Percentiles rank a stretch among this genome's conserved stretches.
These are phyloP conservation scores for Dactylonectria estremocensis DNA, from an alignment of 2,329 filamentous ascomycete species.

Conservation along the genomic window DNA sequence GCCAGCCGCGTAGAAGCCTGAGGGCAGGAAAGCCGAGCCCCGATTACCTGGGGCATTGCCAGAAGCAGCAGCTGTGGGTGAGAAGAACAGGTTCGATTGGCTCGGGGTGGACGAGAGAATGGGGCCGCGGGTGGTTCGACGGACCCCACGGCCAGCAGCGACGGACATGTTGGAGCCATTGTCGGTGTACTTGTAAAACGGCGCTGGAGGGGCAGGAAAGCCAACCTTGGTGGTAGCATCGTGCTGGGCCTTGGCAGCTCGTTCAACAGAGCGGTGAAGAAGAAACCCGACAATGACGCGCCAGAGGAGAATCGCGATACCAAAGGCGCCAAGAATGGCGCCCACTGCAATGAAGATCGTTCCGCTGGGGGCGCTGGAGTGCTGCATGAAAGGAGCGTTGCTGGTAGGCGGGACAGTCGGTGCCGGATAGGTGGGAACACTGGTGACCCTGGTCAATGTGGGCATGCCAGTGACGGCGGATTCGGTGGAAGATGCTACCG, in stretches of 20 bases:
- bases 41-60: constrained; percentile 76
- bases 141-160: constrained; percentile 64
- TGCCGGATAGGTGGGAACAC: constrained; percentile 74
- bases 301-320: constrained; percentile 88
- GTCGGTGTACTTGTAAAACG: constrained; percentile 77
- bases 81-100: constrained; percentile 89
- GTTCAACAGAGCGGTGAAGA: constrained; percentile 90
- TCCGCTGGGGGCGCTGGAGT: constrained; percentile 87
- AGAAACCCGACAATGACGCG: constrained; percentile 90
- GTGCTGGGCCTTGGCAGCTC: constrained; percentile 84
- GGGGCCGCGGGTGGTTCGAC: constrained; percentile 67
- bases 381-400: constrained; percentile 92
- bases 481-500: constrained; percentile 37
- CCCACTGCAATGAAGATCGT: constrained; percentile 98
- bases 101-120: constrained; percentile 71
- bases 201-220: constrained; percentile 70
- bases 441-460: constrained; percentile 57
- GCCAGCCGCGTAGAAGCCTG: constrained; percentile 90
- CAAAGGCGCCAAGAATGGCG: constrained; percentile 87
- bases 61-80: constrained; percentile 84
- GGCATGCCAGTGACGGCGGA: constrained; percentile 56
- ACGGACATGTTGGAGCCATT: constrained; percentile 70
- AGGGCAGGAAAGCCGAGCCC: constrained; percentile 86
- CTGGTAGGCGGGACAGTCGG: constrained; percentile 86
- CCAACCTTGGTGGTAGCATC: constrained; percentile 78